Conservation (phyloP, 2,329 filamentous ascomycete genomes). For the Bretziella fagacearum region DNA sequence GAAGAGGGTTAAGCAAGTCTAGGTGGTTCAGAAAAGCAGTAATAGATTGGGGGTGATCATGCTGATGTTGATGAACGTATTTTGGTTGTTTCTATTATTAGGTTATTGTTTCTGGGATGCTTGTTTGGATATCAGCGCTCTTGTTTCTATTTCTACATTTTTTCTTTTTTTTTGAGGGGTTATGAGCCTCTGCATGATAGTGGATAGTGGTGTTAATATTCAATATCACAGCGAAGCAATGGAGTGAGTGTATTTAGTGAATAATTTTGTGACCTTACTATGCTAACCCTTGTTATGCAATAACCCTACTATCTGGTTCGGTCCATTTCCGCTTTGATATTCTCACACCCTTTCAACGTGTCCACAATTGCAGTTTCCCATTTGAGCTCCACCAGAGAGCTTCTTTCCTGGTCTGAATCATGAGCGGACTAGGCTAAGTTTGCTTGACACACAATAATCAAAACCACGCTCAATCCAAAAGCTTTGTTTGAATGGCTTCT, state of each 20-base stretch:
- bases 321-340: not conserved
- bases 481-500: too few species aligned
- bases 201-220: not conserved
- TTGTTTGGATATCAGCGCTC: not conserved
- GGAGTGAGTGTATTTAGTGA: too few species aligned
- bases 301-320: too few species aligned
- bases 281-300: not conserved
- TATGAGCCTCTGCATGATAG: not conserved
- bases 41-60: too few species aligned
- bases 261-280: too few species aligned
- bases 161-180: not conserved
- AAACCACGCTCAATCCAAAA: too few species aligned
- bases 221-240: not conserved
- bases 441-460: too few species aligned
- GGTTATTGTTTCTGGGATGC: not conserved
- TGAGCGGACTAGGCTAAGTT: too few species aligned
- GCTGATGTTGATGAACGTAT: too few species aligned
- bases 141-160: not conserved
- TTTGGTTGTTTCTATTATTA: not conserved
- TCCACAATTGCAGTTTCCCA: slow-evolving; percentile 3
- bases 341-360: slow-evolving; percentile 8
- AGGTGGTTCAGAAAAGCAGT: too few species aligned
- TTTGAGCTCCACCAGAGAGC: not conserved
- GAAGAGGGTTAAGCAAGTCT: slow-evolving; percentile 3
- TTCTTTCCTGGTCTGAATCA: too few species aligned